Evolutionary conservation across 106 monocot species (phyloP), one percentile per base, ranked within the genome.

Genomic region (Allium sativum): DNA sequence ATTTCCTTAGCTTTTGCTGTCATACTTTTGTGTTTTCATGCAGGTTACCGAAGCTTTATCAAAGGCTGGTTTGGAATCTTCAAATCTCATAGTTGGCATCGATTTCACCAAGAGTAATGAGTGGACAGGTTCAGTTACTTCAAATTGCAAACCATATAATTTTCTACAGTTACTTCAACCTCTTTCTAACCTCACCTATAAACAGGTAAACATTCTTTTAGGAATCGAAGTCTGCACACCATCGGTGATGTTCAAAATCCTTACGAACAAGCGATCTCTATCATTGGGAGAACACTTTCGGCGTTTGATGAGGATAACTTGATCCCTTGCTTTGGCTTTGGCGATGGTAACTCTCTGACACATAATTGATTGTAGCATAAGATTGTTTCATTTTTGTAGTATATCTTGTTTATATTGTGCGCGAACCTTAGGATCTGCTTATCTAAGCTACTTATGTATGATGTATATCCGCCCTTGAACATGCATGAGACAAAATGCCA

Each of bases 81-180:
- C 87, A 12, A 87, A 87, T 66, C 82, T 87, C 14, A 87, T 87
- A 43, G 78, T 94, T 66, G 94, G 94, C 44, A 81, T 94, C 68
- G 94, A 94, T 68, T 94, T 94, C 70, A 94, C 94, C 11, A 94
- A 94, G 74, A 94, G 94, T 66, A 94, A 94, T 55, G 94, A 94
- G 65, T 94, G 94, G 94, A 94, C 94, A 78, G 94, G 87, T 31
- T 31, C 31, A 2, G 31, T 86, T 68, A 56, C 45, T 59, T 59
- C 22, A 31, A 31, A 31, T 31, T 31, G 31, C 31, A 31, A 31
- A 2, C 31, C 5, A 31, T 31, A 31, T 31, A 2, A 31, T 31
- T 5, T 3, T 31, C 31, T 31, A n/a, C 18, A 8, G 21, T 42
- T 55, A 52, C 7, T 40, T 56, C 22, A 7, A 21, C 14, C 21